These are phyloP conservation scores for Podospora australis DNA, from an alignment of 495 filamentous ascomycete species.

Conservation along the genomic window DNA sequence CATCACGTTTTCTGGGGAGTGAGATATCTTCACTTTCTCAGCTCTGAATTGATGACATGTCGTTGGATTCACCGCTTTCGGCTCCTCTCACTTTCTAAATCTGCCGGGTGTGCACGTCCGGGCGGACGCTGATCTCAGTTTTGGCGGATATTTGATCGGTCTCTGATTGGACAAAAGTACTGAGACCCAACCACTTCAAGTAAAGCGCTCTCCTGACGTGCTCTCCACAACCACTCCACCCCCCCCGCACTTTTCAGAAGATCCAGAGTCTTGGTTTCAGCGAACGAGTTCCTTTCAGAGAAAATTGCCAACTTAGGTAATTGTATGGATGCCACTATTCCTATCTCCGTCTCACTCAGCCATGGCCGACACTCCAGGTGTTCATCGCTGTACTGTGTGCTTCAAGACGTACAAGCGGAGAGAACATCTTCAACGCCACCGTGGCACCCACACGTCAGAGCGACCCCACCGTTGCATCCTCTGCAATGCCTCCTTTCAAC, in stretches of 20 bases:
- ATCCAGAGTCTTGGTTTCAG: slow-evolving; percentile 2
- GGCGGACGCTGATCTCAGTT: neutral
- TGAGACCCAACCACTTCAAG: neutral
- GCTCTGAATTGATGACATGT: no score
- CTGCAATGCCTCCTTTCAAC: slow-evolving; percentile 26
- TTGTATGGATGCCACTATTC: no score
- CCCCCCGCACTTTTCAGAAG: slow-evolving; percentile 2
- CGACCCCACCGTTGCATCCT: slow-evolving; percentile 25
- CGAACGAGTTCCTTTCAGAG: neutral
- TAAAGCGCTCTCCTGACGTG: neutral
- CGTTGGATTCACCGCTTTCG: neutral
- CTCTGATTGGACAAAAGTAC: neutral
- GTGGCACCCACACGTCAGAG: slow-evolving; percentile 22
- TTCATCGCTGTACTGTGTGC: slow-evolving; percentile 26
- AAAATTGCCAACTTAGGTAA: no score
- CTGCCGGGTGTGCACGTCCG: neutral
- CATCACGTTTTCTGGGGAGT: no score
- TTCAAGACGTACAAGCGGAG: slow-evolving; percentile 30
- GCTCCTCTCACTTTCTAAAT: no score
- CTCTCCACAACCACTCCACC: neutral
- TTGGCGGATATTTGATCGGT: neutral
- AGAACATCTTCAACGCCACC: slow-evolving; percentile 27
- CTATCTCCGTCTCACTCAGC: slow-evolving; percentile 2
- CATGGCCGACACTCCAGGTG: slow-evolving; percentile 20
- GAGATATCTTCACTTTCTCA: no score